These are phyloP conservation scores for Brassica hybrid DNA, from an alignment of 441 rosid species.

Conservation along the genomic window DNA sequence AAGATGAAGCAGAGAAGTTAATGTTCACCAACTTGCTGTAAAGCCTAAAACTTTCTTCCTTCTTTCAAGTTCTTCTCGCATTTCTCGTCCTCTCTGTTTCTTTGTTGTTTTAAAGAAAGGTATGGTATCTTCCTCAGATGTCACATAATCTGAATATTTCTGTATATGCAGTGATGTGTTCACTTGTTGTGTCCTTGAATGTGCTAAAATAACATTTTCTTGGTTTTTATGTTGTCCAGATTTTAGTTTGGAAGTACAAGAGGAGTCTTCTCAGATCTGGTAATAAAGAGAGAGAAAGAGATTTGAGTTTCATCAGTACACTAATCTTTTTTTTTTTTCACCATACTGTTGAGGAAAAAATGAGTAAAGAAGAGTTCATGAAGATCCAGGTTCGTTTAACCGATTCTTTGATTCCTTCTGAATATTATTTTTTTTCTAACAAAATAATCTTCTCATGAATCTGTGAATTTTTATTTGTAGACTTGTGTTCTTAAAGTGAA, in stretches of 20 bases:
- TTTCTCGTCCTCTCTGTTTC: conserved; percentile 24
- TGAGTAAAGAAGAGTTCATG: conserved; percentile 98
- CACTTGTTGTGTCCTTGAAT: conserved; percentile 12
- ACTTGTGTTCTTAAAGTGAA: conserved; percentile 93
- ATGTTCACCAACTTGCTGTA: conserved; percentile 50
- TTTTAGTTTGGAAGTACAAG: conserved; percentile 31
- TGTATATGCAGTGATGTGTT: conserved; percentile 6
- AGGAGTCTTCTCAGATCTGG: conserved; percentile 58
- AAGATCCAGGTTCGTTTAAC: conserved; percentile 79
- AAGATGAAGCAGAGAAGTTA: conserved; percentile 51
- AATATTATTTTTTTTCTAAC: not conserved
- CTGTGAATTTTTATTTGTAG: conserved; percentile 67
- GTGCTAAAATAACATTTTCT: not conserved
- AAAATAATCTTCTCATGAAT: not conserved
- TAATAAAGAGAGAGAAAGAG: conserved; percentile 21
- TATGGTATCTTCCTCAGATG: conserved; percentile 22
- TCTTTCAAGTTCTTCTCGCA: conserved; percentile 23
- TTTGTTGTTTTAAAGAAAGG: too few relatives aligned
- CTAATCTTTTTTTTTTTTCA: conserved; percentile 9
- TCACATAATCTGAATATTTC: not conserved
- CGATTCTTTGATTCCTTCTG: not conserved
- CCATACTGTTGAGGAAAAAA: conserved; percentile 43
- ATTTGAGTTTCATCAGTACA: conserved; percentile 26
- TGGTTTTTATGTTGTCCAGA: conserved; percentile 24
- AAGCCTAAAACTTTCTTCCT: conserved; percentile 39